A percentile compares a stretch with the other conserved stretches of the same genome.
phyloP scores from a whole-genome alignment of 495 filamentous ascomycete genomes.

The Pseudoneurospora amorphoporcata region DNA sequence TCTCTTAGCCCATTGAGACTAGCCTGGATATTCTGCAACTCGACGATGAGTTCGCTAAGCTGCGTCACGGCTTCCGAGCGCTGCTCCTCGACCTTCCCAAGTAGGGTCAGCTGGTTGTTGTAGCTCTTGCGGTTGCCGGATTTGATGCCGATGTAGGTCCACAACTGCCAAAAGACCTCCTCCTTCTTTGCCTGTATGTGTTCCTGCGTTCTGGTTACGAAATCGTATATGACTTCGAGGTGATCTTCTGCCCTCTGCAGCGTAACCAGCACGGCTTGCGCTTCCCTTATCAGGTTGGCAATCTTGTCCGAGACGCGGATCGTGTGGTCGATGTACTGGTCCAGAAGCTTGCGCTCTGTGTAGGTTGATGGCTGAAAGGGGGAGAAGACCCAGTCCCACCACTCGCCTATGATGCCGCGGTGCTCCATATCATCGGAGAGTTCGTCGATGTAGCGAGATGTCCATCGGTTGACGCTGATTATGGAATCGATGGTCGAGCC shows the following conservation, averaged over 20 bases:
- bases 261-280: conserved; percentile 47
- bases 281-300: conserved; percentile 49
- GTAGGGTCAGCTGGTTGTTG: conserved; percentile 44
- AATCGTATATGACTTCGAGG: conserved; percentile 52
- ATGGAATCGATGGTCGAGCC: conserved; percentile 59
- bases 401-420: conserved; percentile 29
- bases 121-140: conserved; percentile 41
- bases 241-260: conserved; percentile 53
- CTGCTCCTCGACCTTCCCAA: conserved; percentile 49
- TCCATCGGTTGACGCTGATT: conserved; percentile 49
- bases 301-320: conserved; percentile 56
- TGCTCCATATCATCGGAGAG: conserved; percentile 38
- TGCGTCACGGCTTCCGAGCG: conserved; percentile 48
- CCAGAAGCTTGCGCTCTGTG: conserved; percentile 41
- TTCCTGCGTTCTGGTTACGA: conserved; percentile 45
- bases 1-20: conserved; percentile 59
- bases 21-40: conserved; percentile 54
- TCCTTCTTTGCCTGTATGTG: conserved; percentile 38
- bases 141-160: conserved; percentile 63
- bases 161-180: conserved; percentile 53
- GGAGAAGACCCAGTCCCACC: conserved; percentile 32
- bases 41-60: conserved; percentile 48
- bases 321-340: conserved; percentile 57
- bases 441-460: conserved; percentile 53
- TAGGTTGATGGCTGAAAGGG: conserved; percentile 48